Evolutionary conservation across 2,329 filamentous ascomycete genomes (phyloP), one percentile per base, ranked within the genome.

Genomic region (Penicillium digitatum): DNA sequence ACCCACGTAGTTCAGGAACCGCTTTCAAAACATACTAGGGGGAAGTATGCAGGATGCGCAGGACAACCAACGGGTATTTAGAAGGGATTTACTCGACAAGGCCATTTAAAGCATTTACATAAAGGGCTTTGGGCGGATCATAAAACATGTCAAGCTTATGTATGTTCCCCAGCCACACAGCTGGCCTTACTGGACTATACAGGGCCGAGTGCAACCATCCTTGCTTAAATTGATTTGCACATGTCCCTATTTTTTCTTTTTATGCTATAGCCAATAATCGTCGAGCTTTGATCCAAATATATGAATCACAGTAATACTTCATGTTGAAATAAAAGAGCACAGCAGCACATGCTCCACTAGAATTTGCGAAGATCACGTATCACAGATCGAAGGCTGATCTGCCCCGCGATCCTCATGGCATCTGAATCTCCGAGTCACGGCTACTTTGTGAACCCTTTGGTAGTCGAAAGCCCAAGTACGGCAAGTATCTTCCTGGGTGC

Each of bases 401-500:
- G 24, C 24, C 40, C 26, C 18, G 32, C 27, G 7, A 26, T 47
- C 9, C 26, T 38, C 32, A 47, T 18, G 20, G 26, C 40, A 32
- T 52, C 34, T 3, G 26, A 18, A 49, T 7, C 5, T 26, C 38
- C 6, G 18, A 38, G 18, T 44, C 32, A 18, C 18, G 2, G 18
- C 44, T 35, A 24, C 10, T 32, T 9, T 43, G 24, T 3, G 66
- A 63, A 35, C 69, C 59, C 47, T 68, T 69, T 9, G 70, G 72
- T 5, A 72, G 44, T 22, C 65, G 61, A 29, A 72, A 69, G n/a
- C 68, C 66, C 27, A 72, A 34, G 42, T 69, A 69, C 1, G 70
- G 70, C 20, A 72, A 56, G 47, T 73, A 74, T 42, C 61, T 65
- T 4, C 58, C 67, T 1, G 70, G 71, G 55, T 73, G 70, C 66